Evolutionary conservation across 345 rosid genomes (phyloP).

Genomic region (Aurinia saxatilis): DNA sequence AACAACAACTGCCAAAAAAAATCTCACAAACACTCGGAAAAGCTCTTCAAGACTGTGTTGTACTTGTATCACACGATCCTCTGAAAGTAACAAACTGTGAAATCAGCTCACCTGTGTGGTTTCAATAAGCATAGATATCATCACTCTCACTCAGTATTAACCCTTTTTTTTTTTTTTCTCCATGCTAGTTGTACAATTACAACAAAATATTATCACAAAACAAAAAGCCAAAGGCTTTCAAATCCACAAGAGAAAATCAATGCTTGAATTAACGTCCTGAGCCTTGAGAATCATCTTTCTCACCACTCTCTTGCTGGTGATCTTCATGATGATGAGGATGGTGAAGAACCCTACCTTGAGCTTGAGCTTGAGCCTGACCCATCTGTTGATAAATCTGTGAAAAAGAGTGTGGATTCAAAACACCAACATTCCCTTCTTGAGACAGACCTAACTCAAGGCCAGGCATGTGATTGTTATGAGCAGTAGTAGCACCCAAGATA

Average conservation of each 20-base stretch:
- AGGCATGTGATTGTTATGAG: constrained; percentile 52
- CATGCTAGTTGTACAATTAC: constrained; percentile 45
- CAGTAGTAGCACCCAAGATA: constrained; percentile 52
- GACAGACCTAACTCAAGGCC: constrained; percentile 93
- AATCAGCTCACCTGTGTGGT: constrained; percentile 37
- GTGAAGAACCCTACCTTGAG: constrained; percentile 40
- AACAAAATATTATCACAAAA: constrained; percentile 30
- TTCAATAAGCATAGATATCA: constrained; percentile 31
- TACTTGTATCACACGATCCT: constrained; percentile 14
- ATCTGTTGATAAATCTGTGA: constrained; percentile 89
- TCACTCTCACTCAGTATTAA: constrained; percentile 38
- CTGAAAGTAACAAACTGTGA: constrained; percentile 12
- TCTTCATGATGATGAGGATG: constrained; percentile 37
- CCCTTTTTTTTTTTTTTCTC: constrained; percentile 19
- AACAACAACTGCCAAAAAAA: constrained; percentile 12
- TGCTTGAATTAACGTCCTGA: constrained; percentile 57
- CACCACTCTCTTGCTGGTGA: constrained; percentile 41
- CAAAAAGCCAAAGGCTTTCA: constrained; percentile 33
- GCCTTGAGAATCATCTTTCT: constrained; percentile 84
- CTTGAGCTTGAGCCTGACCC: constrained; percentile 56
- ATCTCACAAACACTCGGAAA: constrained; percentile 18
- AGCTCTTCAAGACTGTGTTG: neutral
- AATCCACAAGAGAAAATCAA: constrained; percentile 19
- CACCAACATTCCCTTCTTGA: constrained; percentile 89
- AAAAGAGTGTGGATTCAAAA: constrained; percentile 65